Percentiles rank a stretch among this genome's conserved stretches.
phyloP scores from a whole-genome alignment of 2,329 filamentous ascomycete genomes.

The Phyllosticta paracitricarpa region DNA sequence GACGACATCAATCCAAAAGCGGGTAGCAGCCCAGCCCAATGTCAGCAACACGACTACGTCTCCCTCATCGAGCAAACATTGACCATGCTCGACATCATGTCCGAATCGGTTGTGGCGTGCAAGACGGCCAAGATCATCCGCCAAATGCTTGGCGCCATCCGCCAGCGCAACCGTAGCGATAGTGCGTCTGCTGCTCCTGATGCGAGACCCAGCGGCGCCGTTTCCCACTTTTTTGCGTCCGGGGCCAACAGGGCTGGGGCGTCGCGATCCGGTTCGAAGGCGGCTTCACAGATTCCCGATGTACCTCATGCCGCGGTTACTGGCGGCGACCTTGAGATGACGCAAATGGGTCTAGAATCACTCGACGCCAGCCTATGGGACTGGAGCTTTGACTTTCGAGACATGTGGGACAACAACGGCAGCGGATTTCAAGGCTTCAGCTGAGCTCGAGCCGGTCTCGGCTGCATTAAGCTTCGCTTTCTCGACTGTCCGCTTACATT shows the following conservation, averaged over 20 bases:
- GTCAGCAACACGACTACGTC: constrained; percentile 14
- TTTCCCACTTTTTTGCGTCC: not conserved
- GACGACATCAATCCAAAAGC: not conserved
- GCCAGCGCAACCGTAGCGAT: not conserved
- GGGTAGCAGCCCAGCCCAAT: constrained; percentile 15
- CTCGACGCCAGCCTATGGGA: constrained; percentile 5
- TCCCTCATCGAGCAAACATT: constrained; percentile 27
- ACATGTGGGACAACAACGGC: constrained; percentile 6
- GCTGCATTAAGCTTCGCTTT: not conserved
- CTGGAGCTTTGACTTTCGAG: constrained; percentile 7
- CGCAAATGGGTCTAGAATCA: constrained; percentile 5
- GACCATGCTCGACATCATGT: constrained; percentile 33
- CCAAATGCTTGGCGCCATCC: constrained; percentile 7
- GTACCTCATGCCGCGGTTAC: not conserved
- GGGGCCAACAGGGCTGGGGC: not conserved
- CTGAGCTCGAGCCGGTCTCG: not conserved
- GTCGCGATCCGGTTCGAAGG: not conserved
- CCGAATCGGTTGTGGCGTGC: constrained; percentile 31
- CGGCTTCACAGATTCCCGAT: not conserved
- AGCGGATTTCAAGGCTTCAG: constrained; percentile 2
- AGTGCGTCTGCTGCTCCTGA: not conserved
- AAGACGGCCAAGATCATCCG: constrained; percentile 23
- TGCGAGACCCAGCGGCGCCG: not conserved
- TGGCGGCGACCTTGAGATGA: not conserved
- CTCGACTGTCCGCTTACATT: not conserved